Evolutionary conservation across 78 protist species (phyloP), one percentile per base, ranked within the genome.

Genomic region (Dictyostelium capitatum): DNA sequence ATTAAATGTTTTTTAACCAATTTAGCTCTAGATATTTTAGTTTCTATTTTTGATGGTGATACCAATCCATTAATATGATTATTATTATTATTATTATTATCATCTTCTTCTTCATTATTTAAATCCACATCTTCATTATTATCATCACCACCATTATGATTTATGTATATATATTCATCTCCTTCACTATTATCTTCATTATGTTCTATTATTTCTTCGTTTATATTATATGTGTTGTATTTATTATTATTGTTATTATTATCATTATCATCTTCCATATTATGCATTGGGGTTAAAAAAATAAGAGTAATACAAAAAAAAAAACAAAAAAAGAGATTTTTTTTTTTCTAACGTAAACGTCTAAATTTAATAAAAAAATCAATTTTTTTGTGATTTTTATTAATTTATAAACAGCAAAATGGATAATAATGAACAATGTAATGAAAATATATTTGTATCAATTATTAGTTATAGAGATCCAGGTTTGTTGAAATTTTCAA

Each of bases 381-480:
- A n/a, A n/a, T n/a, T n/a, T n/a, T n/a, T n/a, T n/a, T n/a, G n/a
- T n/a, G n/a, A n/a, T n/a, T n/a, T n/a, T n/a, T n/a, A n/a, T n/a
- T n/a, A n/a, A n/a, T n/a, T n/a, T n/a, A n/a, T n/a, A n/a, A n/a
- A n/a, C n/a, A n/a, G n/a, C n/a, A n/a, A n/a, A n/a, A n/a, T n/a
- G n/a, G n/a, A n/a, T n/a, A n/a, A n/a, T n/a, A 37, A 37, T 37
- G 43, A 37, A 37, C 43, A 37, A 37, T 2, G 43, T 2, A 51
- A 51, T 51, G 56, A 12, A 82, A 11, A 53, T 70, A 92, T 92
- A 57, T 92, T 92, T 89, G 64, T 92, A 48, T 92, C 96, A 15
- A 92, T 92, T 51, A 80, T 85, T 15, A 89, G 94, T 83, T 92
- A 92, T 83, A 80, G 96, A 32, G 96, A 92, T 62, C 11, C 82